Evolutionary conservation across 2,329 filamentous ascomycete species (phyloP).

Genomic region (Nannizziopsis arthrosporioides): DNA sequence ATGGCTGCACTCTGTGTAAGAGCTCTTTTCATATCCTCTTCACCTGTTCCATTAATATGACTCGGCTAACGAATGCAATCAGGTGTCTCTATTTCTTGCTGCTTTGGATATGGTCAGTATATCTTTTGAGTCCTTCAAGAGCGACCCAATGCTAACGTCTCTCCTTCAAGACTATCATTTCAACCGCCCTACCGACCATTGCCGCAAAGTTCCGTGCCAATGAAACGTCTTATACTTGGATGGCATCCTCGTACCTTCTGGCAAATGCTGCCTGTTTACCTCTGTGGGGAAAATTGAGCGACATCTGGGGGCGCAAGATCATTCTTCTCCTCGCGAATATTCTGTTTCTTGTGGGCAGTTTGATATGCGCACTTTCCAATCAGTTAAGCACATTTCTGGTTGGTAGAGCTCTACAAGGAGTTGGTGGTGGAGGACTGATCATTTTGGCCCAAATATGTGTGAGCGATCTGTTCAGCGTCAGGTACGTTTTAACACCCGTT

Average conservation of each 20-base stretch:
- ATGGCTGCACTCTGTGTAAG: constrained; percentile 17
- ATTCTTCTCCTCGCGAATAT: constrained; percentile 50
- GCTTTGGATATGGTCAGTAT: constrained; percentile 45
- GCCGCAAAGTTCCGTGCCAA: constrained; percentile 24
- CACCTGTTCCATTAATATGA: too few species aligned
- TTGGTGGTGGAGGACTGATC: constrained; percentile 52
- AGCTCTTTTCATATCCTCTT: not conserved
- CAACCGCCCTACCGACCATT: constrained; percentile 28
- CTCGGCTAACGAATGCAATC: constrained; percentile 2
- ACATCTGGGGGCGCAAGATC: constrained; percentile 56
- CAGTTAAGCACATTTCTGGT: constrained; percentile 52
- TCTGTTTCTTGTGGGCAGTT: constrained; percentile 51
- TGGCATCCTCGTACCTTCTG: constrained; percentile 29
- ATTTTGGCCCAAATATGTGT: constrained; percentile 53
- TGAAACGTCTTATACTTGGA: constrained; percentile 28
- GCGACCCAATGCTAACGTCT: not conserved
- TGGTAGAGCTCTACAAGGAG: constrained; percentile 51
- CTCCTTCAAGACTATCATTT: constrained; percentile 23
- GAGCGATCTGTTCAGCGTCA: constrained; percentile 51
- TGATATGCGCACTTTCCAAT: constrained; percentile 46
- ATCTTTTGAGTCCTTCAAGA: not conserved
- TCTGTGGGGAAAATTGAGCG: constrained; percentile 50
- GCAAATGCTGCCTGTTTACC: constrained; percentile 34
- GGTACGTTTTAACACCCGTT: constrained; percentile 21
- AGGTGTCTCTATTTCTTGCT: constrained; percentile 50